Evolutionary conservation across 805 yeast species (phyloP).

Genomic region (Candida ascalaphidarum): DNA sequence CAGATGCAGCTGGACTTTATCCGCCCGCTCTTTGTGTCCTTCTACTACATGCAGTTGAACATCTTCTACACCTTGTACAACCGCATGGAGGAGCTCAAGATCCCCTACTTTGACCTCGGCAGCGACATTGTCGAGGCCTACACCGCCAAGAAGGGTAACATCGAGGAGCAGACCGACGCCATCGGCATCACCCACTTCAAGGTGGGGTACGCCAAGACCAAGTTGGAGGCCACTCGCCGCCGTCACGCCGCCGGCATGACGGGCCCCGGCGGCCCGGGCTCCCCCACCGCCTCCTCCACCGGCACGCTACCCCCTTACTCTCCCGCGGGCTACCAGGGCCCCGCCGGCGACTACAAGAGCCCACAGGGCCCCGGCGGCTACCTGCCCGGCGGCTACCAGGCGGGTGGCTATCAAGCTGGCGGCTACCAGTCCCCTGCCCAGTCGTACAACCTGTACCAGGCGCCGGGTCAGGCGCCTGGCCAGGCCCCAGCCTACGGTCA

Average conservation of each 20-base stretch:
- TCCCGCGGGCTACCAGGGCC: conserved; percentile 1
- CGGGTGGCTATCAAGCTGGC: too few relatives aligned
- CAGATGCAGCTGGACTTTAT: conserved; percentile 86
- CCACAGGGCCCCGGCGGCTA: conserved; percentile 9
- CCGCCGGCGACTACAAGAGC: conserved; percentile 3
- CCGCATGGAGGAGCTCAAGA: conserved; percentile 92
- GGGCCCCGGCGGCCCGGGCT: conserved; percentile 12
- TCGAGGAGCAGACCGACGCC: conserved; percentile 83
- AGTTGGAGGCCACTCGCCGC: conserved; percentile 75
- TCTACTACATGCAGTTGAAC: conserved; percentile 96
- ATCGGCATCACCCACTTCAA: conserved; percentile 88
- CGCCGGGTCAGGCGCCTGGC: conserved; percentile 1
- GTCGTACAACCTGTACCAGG: too few relatives aligned
- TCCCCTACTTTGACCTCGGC: conserved; percentile 86
- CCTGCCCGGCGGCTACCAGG: too few relatives aligned
- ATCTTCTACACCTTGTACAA: conserved; percentile 88
- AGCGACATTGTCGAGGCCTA: conserved; percentile 81
- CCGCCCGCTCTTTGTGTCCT: conserved; percentile 85
- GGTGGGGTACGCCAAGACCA: conserved; percentile 78
- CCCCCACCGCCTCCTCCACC: conserved; percentile 11
- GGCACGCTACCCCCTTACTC: conserved; percentile 25
- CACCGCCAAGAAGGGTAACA: conserved; percentile 74
- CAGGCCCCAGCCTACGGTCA: conserved; percentile 5
- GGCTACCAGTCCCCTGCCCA: conserved; percentile 1
- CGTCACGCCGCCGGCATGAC: conserved; percentile 48